Base-by-base conservation (phyloP, 2,329 filamentous ascomycete genomes). In the Periglandula ipomoeae region DNA sequence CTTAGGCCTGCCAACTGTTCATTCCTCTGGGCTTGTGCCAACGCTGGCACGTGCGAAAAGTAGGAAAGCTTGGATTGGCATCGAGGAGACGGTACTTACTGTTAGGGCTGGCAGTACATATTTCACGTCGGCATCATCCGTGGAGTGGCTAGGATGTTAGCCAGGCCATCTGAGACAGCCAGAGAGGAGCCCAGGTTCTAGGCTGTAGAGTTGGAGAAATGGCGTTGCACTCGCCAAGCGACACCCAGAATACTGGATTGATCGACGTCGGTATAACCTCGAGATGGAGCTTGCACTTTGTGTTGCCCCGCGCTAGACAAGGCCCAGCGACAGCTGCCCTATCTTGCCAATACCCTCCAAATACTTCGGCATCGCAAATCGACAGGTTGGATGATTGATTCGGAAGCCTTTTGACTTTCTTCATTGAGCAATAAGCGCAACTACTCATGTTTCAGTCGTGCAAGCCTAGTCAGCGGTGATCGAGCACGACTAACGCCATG, bases 241-340 rank as follows among this genome's bases (percentile, higher is more conserved):
- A 20, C 26, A 41, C 3, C 53, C 51, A 41, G 32, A 27, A 42
- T 45, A 45, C 46, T 50, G 50, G 53, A 47, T 50, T 52, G 51
- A 50, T 53, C 47, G 49, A 47, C 51, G 44, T 43, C 43, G 45
- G 46, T 26, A 34, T 26, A 47, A 24, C 46, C 45, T 47, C 41
- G 37, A 41, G 45, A 41, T 19, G 38, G 23, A 22, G 34, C 30
- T 15, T 41, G n/a, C 5, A 41, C 23, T 15, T 26, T 41, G 13
- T n/a, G 24, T 15, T 23, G 7, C 39, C 39, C 39, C 39, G 9
- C 39, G 39, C n/a, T 26, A 19, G 39, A 23, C 23, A 17, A 41
- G 23, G 11, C n/a, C 6, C 11, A 41, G 7, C 13, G 13, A n/a
- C 23, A 41, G 2, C 22, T 19, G 39, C 20, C 23, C 13, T n/a